A percentile compares a stretch with the other conserved stretches of the same genome.
Evolutionary conservation across 352 stramenopile genomes (phyloP).

Genomic region (Phytophthora lateralis): DNA sequence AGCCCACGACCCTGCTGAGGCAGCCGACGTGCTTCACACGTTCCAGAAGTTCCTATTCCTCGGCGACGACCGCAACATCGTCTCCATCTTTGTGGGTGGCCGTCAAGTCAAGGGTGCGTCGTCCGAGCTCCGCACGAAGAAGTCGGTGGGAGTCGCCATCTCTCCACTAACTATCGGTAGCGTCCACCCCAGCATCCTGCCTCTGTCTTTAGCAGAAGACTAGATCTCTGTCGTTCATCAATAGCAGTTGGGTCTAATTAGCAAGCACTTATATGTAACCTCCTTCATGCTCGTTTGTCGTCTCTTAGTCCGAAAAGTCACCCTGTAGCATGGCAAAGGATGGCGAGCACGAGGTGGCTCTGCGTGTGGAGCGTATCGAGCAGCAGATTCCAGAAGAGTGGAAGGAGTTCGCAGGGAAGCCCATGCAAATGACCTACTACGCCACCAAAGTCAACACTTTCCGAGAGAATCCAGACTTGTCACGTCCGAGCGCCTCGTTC

Average conservation of each 20-base stretch:
- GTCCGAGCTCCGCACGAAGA: slow-evolving; percentile 6
- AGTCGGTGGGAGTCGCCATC: slow-evolving; percentile 4
- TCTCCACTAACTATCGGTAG: slow-evolving; percentile 30
- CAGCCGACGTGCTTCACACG: slow-evolving; percentile 55
- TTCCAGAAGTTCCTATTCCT: slow-evolving; percentile 84
- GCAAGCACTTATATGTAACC: slow-evolving; percentile 8
- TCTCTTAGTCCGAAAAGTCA: slow-evolving; percentile 5
- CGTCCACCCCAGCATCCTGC: slow-evolving; percentile 26
- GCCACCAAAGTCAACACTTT: slow-evolving; percentile 70
- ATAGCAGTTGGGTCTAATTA: neutral
- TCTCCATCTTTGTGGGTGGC: slow-evolving; percentile 82
- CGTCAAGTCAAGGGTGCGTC: slow-evolving; percentile 54
- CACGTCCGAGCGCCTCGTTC: slow-evolving; percentile 49
- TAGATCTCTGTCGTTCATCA: slow-evolving; percentile 8
- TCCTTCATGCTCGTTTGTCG: neutral
- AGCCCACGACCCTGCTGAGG: slow-evolving; percentile 46
- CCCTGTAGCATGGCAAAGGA: slow-evolving; percentile 8
- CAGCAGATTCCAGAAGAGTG: slow-evolving; percentile 55
- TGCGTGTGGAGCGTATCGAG: slow-evolving; percentile 55
- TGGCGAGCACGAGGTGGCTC: slow-evolving; percentile 47
- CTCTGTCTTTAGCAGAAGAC: slow-evolving; percentile 21
- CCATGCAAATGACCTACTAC: slow-evolving; percentile 69
- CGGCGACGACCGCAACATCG: slow-evolving; percentile 28
- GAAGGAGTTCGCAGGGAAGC: slow-evolving; percentile 49
- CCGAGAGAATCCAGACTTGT: slow-evolving; percentile 53